Evolutionary conservation across 768 basidiomycete genomes (phyloP), one percentile per base, ranked within the genome.

Genomic region (Polyporus arcularius): DNA sequence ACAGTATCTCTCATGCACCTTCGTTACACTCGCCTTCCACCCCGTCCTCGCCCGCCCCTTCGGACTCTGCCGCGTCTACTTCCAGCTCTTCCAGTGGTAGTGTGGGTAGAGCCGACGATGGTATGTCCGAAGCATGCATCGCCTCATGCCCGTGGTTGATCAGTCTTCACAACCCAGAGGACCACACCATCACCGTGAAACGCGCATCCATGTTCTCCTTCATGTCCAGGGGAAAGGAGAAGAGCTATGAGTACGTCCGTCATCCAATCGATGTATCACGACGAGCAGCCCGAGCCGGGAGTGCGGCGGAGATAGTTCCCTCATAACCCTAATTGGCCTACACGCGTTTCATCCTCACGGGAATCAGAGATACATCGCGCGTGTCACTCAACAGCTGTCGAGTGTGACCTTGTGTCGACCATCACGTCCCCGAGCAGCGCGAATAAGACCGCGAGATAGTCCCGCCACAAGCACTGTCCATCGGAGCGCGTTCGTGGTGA

Each of bases 181-280:
- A 92, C 72, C 72, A 80, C 65, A 92, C 90, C 16, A 84, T 92
- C 67, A 92, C 86, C 46, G 74, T 78, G 54, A 83, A 78, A 66
- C 81, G 76, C 54, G 65, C 79, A 15, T 68, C 82, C 58, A 71
- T 78, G 55, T 79, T 79, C 14, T 68, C 82, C 58, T 71, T 78
- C 54, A 80, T 76, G 67, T 78, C 70, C 65, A 75, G 76, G 49
- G 82, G 80, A 56, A 86, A 80, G 69, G 81, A 77, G 72, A 85
- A 77, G 73, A 85, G 85, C 69, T 80, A 83, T 64, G 89, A 90
- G 89, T 91, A 72, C 72, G 89, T 84, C 67, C 50, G 57, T 70
- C 43, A 61, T 65, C 70, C 35, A 3, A 7, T 35, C 35, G 11
- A 1, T 35, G 21, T 35, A 11, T 11, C 11, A 35, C 35, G 35